Percentiles rank a stretch among this genome's conserved stretches.
Evolutionary conservation across 176 grass and related monocot genomes (phyloP).

Genomic region (Oryza meyeriana): DNA sequence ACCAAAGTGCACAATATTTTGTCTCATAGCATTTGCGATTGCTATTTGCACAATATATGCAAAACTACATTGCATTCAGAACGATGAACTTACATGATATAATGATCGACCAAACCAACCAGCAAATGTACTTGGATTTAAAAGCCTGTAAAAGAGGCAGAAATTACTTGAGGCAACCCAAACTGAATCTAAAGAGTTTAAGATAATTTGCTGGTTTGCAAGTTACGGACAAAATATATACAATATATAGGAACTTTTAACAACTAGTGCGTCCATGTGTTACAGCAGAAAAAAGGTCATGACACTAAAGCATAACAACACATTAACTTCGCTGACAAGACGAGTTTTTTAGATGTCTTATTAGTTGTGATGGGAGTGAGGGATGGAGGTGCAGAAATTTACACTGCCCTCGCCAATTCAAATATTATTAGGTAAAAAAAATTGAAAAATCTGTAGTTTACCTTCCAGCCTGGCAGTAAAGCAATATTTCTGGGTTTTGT

Average conservation of each 20-base stretch:
- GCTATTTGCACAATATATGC: constrained; percentile 3
- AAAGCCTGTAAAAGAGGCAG: constrained; percentile 56
- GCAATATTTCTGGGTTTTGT: constrained; percentile 91
- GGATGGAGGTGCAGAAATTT: not conserved
- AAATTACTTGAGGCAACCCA: constrained; percentile 20
- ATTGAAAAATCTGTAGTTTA: constrained; percentile 24
- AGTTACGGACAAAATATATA: not conserved
- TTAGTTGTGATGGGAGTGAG: not conserved
- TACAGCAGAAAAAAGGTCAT: not conserved
- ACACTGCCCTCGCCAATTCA: not conserved
- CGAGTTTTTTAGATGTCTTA: not conserved
- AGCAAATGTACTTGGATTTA: constrained; percentile 98
- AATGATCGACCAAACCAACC: constrained; percentile 97
- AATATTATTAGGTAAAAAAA: not conserved
- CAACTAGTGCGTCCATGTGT: not conserved
- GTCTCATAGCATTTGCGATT: not conserved
- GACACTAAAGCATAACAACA: not conserved
- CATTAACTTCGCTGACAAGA: not conserved
- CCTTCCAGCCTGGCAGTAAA: constrained; percentile 96
- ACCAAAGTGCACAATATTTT: not conserved
- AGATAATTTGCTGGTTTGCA: constrained; percentile 12
- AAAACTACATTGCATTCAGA: not conserved
- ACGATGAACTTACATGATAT: constrained; percentile 72
- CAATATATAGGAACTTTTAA: not conserved
- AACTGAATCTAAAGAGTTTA: not conserved